A percentile compares a stretch with the other conserved stretches of the same genome.
phyloP scores from a whole-genome alignment of 1,284 basidiomycete genomes.

The Ceratobasidium sp. region DNA sequence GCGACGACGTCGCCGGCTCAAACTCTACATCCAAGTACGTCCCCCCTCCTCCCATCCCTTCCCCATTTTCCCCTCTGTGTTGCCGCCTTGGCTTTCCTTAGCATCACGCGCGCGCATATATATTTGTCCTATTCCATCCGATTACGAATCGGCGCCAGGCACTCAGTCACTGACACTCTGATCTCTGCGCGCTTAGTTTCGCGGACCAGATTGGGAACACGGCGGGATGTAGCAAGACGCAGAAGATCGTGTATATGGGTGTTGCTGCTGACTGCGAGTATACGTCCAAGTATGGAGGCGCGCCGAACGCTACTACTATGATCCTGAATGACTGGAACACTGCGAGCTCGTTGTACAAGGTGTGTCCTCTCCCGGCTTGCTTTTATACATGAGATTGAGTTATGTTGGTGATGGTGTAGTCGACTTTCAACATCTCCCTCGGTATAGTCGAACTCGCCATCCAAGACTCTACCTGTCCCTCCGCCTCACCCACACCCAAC shows the following conservation, averaged over 20 bases:
- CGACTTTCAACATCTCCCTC: conserved; percentile 87
- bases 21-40: conserved; percentile 63
- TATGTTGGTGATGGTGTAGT: conserved; percentile 52
- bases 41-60: conserved; percentile 47
- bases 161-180: conserved; percentile 44
- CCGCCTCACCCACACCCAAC: conserved; percentile 51
- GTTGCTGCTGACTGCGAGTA: conserved; percentile 92
- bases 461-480: conserved; percentile 62
- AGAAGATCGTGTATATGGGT: conserved; percentile 86
- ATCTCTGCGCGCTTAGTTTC: conserved; percentile 54
- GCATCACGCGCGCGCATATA: too few relatives aligned
- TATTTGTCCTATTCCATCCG: not conserved
- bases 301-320: conserved; percentile 75
- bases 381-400: too few relatives aligned
- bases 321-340: conserved; percentile 85
- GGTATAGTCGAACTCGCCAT: conserved; percentile 85
- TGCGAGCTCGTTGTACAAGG: conserved; percentile 84
- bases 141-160: conserved; percentile 4
- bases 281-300: conserved; percentile 70
- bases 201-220: conserved; percentile 72
- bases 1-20: conserved; percentile 70
- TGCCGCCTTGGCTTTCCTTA: too few relatives aligned
- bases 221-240: conserved; percentile 79
- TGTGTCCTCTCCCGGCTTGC: conserved; percentile 53
- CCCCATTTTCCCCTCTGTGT: conserved; percentile 13